Base-by-base conservation (phyloP, 495 filamentous ascomycete species). In the Daldinia decipiens region DNA sequence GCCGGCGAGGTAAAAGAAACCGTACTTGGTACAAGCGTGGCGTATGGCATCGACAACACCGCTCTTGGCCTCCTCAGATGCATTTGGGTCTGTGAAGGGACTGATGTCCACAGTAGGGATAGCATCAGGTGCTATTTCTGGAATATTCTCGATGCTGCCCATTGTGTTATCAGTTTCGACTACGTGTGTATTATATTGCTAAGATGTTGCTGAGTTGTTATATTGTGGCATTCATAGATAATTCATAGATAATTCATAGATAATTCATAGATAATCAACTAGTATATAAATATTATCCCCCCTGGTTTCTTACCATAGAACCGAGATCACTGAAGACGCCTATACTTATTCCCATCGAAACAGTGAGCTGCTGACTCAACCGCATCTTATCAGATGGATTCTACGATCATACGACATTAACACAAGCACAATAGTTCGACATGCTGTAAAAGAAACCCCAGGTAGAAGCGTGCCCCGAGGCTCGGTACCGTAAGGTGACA, bases 1-100 rank as follows among this genome's bases (percentile, higher is more conserved):
- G 9, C 74, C 74, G 40, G 71, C 62, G 8, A 76, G 71, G 17
- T 73, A 74, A 69, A 78, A 78, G 74, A 90, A 90, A 0, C 87
- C 87, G 32, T 85, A 84, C 3, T 78, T 78, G 0, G 80, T 81
- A 62, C 85, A 88, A 1, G 86, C 86, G 12, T 71, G 62, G n/a
- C 67, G 58, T 26, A 78, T 59, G 3, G 72, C 65, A 11, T 74
- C 62, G 31, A 77, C 63, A 39, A 75, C 63, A 17, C 31, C 59
- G 4, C 7, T 45, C 50, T 66, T 66, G 19, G 61, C 60, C 31
- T 65, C 51, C 1, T 54, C 75, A 24, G 72, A 53, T 7, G 71
- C 59, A 50, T 62, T 71, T 0, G 76, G 74, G 58, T 79, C 75
- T 1, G 77, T 67, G 47, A 77, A 79, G 15, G 77, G 69, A 9